Base-by-base conservation (phyloP, 1,284 basidiomycete genomes). In the Violaceomyces palustris region DNA sequence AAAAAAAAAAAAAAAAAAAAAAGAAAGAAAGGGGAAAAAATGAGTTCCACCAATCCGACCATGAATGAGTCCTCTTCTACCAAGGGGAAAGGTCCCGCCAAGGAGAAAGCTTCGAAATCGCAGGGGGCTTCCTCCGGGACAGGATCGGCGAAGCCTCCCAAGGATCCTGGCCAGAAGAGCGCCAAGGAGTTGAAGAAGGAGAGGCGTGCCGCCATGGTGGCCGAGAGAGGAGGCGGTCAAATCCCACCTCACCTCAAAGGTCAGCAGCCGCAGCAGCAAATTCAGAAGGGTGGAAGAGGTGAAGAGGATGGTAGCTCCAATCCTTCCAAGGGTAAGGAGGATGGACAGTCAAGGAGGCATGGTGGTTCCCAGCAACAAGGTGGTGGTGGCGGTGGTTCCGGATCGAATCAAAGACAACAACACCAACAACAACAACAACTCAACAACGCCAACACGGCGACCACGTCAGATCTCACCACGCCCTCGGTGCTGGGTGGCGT, bases 131-230 rank as follows among this genome's bases (percentile, higher is more conserved):
- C n/a, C n/a, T n/a, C n/a, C n/a, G n/a, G n/a, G n/a, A n/a, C n/a
- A n/a, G n/a, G n/a, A n/a, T n/a, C n/a, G 30, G 22, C 23, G 31
- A 29, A 22, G 10, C 6, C 38, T 4, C n/a, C 27, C 30, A 55
- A 55, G 14, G 40, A 45, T 24, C 38, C 39, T 24, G 40, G 19
- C 7, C 50, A 31, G 33, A 65, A 63, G 35, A 61, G 60, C n/a
- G 65, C 65, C 7, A 67, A 67, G 42, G 60, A 65, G 33, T 52
- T 56, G 27, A 67, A 67, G 30, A 60, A 58, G 1, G 62, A 64
- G 33, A 45, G 65, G 25, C 46, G 65, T 33, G 65, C 65, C 7
- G 65, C 65, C 30, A 62, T 55, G 37, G 46, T 61, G 21, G 50
- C 55, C 5, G 52, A 53, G 17, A 18, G 56, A 24, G 36, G 37